Conservation (phyloP, 176 grass and related monocot species). For the Musa beccarii region DNA sequence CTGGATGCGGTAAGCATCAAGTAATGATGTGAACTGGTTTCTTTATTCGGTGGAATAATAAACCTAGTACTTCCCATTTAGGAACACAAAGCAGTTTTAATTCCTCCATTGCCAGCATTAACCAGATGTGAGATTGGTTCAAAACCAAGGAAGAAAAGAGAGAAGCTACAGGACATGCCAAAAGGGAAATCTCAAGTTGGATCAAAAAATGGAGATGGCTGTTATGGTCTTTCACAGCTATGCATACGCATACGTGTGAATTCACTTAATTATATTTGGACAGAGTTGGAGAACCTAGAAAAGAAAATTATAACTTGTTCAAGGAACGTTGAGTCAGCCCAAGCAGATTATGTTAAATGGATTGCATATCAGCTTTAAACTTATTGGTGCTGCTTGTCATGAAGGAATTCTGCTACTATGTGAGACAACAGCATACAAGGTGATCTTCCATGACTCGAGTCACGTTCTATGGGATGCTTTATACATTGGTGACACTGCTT, state of each 20-base stretch:
- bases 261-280: conserved; percentile 66
- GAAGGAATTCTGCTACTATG: conserved; percentile 77
- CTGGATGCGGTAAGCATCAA: conserved; percentile 66
- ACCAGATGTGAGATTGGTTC: conserved; percentile 91
- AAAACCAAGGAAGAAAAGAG: conserved; percentile 83
- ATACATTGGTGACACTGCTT: background rate
- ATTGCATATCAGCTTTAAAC: conserved; percentile 76
- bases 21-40: background rate
- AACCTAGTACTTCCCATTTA: conserved; percentile 16
- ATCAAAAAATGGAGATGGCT: conserved; percentile 42
- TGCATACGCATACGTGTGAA: conserved; percentile 61
- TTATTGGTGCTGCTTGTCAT: conserved; percentile 51
- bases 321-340: conserved; percentile 83
- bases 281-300: conserved; percentile 72
- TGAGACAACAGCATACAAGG: conserved; percentile 79
- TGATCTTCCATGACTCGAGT: conserved; percentile 64
- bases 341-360: conserved; percentile 55
- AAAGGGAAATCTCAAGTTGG: conserved; percentile 55
- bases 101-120: conserved; percentile 66
- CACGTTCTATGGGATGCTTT: conserved; percentile 37
- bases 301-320: conserved; percentile 92
- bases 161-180: conserved; percentile 57
- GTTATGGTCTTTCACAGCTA: conserved; percentile 56
- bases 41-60: background rate
- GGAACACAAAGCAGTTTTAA: conserved; percentile 70